These are phyloP conservation scores for Darksidea phi DNA, from an alignment of 495 filamentous ascomycete species.

Conservation along the genomic window DNA sequence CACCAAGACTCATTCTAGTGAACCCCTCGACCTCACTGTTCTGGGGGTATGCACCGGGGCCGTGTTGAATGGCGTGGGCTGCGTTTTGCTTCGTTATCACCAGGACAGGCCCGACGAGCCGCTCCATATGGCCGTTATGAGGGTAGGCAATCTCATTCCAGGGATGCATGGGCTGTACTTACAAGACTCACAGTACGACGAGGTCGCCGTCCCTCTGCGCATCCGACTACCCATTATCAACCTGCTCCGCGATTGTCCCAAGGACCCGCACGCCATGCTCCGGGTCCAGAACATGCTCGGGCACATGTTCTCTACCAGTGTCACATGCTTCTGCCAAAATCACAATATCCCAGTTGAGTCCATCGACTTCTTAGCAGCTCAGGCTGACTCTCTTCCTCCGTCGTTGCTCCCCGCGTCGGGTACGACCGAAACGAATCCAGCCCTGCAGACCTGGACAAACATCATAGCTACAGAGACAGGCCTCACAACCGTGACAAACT, in stretches of 20 bases:
- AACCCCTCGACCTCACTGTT: background rate
- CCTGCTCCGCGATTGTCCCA: background rate
- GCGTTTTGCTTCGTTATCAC: background rate
- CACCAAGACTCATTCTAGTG: background rate
- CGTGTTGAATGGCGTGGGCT: background rate
- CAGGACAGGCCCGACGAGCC: background rate
- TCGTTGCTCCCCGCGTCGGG: background rate
- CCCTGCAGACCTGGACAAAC: background rate
- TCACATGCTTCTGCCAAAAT: constrained; percentile 10
- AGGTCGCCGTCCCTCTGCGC: constrained; percentile 1
- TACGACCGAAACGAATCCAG: background rate
- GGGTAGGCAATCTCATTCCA: background rate
- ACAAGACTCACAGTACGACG: background rate
- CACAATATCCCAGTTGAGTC: background rate
- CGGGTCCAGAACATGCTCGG: constrained; percentile 5
- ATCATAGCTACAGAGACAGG: constrained; percentile 13
- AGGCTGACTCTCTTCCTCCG: background rate
- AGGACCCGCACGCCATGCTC: background rate
- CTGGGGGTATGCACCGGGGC: background rate
- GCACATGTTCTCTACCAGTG: constrained; percentile 1
- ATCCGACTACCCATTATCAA: constrained; percentile 2
- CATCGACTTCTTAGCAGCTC: constrained; percentile 11
- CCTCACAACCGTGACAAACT: constrained; percentile 16
- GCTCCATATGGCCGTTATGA: background rate
- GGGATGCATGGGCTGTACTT: background rate